Conservation (phyloP, 495 filamentous ascomycete genomes). For the Letharia lupina region DNA sequence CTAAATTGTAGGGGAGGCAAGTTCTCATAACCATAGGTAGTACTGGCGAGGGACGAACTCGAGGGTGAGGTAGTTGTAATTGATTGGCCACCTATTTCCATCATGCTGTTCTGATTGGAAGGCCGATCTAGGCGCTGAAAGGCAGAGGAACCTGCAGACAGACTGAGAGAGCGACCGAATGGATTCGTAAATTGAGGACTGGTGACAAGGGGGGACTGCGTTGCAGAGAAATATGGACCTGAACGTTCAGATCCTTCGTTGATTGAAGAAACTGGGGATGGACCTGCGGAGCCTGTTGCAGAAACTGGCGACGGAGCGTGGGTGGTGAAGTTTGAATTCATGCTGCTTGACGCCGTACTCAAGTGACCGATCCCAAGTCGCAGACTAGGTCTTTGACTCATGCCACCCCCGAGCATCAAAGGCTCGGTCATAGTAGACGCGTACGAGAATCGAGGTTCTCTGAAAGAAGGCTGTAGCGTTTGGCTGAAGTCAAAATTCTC, state of each 20-base stretch:
- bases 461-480: conserved; percentile 3
- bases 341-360: background rate
- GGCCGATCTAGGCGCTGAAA: conserved; percentile 2
- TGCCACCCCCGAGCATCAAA: conserved; percentile 1
- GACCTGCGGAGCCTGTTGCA: background rate
- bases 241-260: conserved; percentile 10
- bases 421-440: background rate
- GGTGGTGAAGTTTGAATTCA: conserved; percentile 1
- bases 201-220: background rate
- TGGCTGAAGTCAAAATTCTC: conserved; percentile 16
- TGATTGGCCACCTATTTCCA: background rate
- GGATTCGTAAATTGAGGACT: background rate
- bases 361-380: conserved; percentile 1
- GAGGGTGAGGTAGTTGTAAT: background rate
- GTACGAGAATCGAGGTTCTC: conserved; percentile 1
- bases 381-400: conserved; percentile 1
- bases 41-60: background rate
- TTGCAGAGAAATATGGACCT: background rate
- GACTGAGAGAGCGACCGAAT: conserved; percentile 3
- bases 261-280: conserved; percentile 11
- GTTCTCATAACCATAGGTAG: background rate
- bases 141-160: conserved; percentile 1
- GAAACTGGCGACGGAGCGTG: background rate
- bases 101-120: background rate
- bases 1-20: background rate